Evolutionary conservation across 1,139 yeast genomes (phyloP).

Genomic region (Starmera stellimalicola): DNA sequence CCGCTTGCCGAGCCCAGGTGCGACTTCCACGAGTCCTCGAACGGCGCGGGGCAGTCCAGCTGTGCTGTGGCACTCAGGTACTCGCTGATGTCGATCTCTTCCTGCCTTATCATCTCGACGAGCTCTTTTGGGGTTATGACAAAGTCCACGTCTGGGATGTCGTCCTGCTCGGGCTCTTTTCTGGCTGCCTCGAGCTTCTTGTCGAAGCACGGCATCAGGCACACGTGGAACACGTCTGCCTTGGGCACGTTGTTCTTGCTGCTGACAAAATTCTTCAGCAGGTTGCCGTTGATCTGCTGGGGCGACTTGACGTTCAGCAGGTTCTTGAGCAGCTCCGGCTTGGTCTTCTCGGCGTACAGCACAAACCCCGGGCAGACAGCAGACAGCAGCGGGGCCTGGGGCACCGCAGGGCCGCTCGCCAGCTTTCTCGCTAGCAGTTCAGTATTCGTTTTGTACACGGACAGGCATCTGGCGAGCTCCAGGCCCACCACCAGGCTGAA

Average conservation of each 20-base stretch:
- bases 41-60: conserved; percentile 46
- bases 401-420: conserved; percentile 10
- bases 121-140: conserved; percentile 89
- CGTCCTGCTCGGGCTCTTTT: conserved; percentile 43
- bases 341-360: conserved; percentile 90
- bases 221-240: conserved; percentile 58
- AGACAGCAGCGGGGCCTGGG: conserved; percentile 43
- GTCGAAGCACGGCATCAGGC: conserved; percentile 96
- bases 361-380: conserved; percentile 96
- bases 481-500: conserved; percentile 77
- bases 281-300: conserved; percentile 82
- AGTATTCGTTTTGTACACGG: conserved; percentile 51
- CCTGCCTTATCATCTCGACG: conserved; percentile 57
- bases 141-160: conserved; percentile 70
- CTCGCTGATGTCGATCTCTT: conserved; percentile 28
- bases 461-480: conserved; percentile 67
- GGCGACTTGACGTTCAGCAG: conserved; percentile 71
- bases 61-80: conserved; percentile 20
- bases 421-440: conserved; percentile 30
- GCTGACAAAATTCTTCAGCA: conserved; percentile 53
- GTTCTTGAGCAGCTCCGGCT: conserved; percentile 66
- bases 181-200: conserved; percentile 92
- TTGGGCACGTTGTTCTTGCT: conserved; percentile 27
- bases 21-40: conserved; percentile 58
- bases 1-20: conserved; percentile 84